These are phyloP conservation scores for Carex arenaria DNA, from an alignment of 202 grass and related monocot genomes.

Conservation along the genomic window DNA sequence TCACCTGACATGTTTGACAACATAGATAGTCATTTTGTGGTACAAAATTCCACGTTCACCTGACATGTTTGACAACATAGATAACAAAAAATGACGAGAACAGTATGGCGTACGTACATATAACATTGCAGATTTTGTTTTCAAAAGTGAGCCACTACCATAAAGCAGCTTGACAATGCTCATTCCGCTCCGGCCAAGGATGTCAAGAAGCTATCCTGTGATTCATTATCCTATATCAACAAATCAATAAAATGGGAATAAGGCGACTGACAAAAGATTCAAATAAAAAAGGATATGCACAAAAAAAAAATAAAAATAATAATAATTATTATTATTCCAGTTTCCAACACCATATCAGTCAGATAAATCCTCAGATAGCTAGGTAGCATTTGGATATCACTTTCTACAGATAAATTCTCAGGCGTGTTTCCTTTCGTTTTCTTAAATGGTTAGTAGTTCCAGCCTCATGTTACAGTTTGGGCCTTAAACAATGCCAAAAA, in stretches of 20 bases:
- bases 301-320: not conserved
- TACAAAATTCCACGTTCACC: not conserved
- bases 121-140: not conserved
- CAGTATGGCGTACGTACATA: not conserved
- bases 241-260: not conserved
- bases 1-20: not conserved
- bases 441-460: not conserved
- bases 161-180: not conserved
- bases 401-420: not conserved
- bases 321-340: not conserved
- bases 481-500: too few species aligned
- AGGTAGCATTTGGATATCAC: not conserved
- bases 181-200: constrained; percentile 34
- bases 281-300: not conserved
- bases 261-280: not conserved
- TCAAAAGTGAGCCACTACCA: not conserved
- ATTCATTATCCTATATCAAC: constrained; percentile 28
- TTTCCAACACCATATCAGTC: not conserved
- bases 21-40: too few species aligned
- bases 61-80: not conserved
- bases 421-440: not conserved
- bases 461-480: not conserved
- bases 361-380: not conserved
- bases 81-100: not conserved
- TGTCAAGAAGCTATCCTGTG: constrained; percentile 65